Evolutionary conservation across 2,329 filamentous ascomycete genomes (phyloP).

Genomic region (Paraphoma sp.): DNA sequence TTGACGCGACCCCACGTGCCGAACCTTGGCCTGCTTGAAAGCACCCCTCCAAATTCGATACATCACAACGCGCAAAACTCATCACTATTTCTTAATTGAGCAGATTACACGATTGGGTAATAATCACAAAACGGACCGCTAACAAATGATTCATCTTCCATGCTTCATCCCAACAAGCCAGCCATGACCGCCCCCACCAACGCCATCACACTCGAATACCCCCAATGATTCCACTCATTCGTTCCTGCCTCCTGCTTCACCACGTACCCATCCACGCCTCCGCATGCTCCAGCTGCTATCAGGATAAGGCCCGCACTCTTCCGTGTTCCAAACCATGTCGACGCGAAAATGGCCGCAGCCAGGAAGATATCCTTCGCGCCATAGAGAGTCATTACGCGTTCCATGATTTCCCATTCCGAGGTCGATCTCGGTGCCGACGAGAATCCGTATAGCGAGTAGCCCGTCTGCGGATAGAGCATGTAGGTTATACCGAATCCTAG

Average conservation of each 20-base stretch:
- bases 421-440: constrained; percentile 26
- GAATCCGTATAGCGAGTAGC: constrained; percentile 50
- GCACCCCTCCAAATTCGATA: neutral
- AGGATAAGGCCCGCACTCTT: constrained; percentile 54
- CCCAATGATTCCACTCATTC: constrained; percentile 59
- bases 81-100: neutral
- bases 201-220: constrained; percentile 48
- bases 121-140: too few relatives aligned
- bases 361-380: constrained; percentile 60
- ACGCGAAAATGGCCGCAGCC: constrained; percentile 49
- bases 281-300: constrained; percentile 51
- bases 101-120: neutral
- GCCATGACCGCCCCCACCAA: constrained; percentile 49
- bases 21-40: neutral
- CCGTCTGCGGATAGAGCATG: constrained; percentile 44
- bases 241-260: constrained; percentile 46
- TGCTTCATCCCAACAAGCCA: constrained; percentile 19
- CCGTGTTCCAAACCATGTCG: constrained; percentile 48
- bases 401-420: constrained; percentile 49
- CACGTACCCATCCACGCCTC: constrained; percentile 55
- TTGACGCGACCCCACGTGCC: constrained; percentile 19
- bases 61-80: neutral
- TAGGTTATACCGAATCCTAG: constrained; percentile 51
- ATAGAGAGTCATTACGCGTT: constrained; percentile 56
- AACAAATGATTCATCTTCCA: too few relatives aligned